A percentile compares a stretch with the other conserved stretches of the same genome.
phyloP scores from a whole-genome alignment of 108 stramenopile genomes.

The Mayamaea pseudoterrestris region DNA sequence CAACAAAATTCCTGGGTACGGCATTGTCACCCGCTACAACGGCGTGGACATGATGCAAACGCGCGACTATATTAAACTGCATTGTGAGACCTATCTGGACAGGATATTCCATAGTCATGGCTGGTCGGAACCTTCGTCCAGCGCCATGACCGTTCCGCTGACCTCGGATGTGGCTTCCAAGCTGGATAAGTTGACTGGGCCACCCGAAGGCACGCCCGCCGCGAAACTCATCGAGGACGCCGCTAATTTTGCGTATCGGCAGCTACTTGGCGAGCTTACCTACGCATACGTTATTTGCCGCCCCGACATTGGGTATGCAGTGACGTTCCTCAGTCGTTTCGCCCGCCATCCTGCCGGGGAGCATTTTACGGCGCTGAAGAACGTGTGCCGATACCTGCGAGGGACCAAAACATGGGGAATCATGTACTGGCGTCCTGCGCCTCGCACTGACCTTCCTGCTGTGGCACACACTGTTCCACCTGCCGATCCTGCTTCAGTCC shows the following conservation, averaged over 20 bases:
- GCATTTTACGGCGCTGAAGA: slow-evolving; percentile 10
- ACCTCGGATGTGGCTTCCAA: not conserved
- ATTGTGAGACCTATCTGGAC: slow-evolving; percentile 16
- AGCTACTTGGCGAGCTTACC: slow-evolving; percentile 25
- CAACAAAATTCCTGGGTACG: slow-evolving; percentile 9
- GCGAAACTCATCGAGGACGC: not conserved
- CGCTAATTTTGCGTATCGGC: slow-evolving; percentile 9
- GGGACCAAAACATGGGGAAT: slow-evolving; percentile 8
- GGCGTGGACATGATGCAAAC: slow-evolving; percentile 22
- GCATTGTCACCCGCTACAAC: slow-evolving; percentile 15
- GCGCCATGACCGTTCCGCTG: too few species aligned
- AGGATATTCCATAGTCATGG: slow-evolving; percentile 16
- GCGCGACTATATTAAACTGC: slow-evolving; percentile 14
- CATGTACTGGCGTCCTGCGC: not conserved
- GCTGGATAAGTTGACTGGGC: not conserved
- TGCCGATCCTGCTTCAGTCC: not conserved
- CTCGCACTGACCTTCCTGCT: not conserved
- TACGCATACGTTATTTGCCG: slow-evolving; percentile 20
- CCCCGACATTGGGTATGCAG: slow-evolving; percentile 20
- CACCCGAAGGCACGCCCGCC: slow-evolving; percentile 1
- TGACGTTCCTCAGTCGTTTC: slow-evolving; percentile 11
- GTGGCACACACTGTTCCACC: not conserved
- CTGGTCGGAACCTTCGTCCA: slow-evolving; percentile 10
- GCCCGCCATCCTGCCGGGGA: slow-evolving; percentile 3
- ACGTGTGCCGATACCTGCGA: slow-evolving; percentile 9